phyloP scores from a whole-genome alignment of 768 basidiomycete species.

The Ramaria rubella region DNA sequence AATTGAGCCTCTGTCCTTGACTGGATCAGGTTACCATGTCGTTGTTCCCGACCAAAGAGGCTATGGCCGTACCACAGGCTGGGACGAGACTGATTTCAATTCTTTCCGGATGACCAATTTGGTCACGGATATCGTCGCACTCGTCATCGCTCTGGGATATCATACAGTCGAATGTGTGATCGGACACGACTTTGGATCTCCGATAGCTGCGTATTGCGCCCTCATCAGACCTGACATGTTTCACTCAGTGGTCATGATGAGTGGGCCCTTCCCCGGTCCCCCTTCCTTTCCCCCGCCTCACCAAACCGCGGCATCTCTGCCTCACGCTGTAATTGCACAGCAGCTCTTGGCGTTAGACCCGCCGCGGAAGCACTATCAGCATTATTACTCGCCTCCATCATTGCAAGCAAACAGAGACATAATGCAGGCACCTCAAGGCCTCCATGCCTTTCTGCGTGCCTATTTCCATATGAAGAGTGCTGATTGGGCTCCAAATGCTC shows the following conservation, averaged over 20 bases:
- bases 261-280: constrained; percentile 46
- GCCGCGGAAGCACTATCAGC: constrained; percentile 52
- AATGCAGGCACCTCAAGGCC: constrained; percentile 33
- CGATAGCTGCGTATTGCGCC: constrained; percentile 45
- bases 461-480: constrained; percentile 58
- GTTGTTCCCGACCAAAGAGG: constrained; percentile 60
- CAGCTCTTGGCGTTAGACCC: constrained; percentile 37
- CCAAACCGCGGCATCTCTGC: neutral
- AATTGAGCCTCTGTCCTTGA: constrained; percentile 38
- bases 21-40: constrained; percentile 46
- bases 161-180: constrained; percentile 41
- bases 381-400: constrained; percentile 41
- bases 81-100: constrained; percentile 30
- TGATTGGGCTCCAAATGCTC: constrained; percentile 40
- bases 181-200: constrained; percentile 57
- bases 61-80: constrained; percentile 37
- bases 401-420: constrained; percentile 42
- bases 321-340: constrained; percentile 9
- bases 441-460: constrained; percentile 43
- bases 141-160: constrained; percentile 48
- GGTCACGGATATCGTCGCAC: constrained; percentile 43
- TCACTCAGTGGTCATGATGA: constrained; percentile 51
- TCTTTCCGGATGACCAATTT: constrained; percentile 47
- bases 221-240: constrained; percentile 53
- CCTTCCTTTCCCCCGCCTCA: constrained; percentile 24